Conservation (phyloP, 2,329 filamentous ascomycete species). For the Plenodomus tracheiphilus region DNA sequence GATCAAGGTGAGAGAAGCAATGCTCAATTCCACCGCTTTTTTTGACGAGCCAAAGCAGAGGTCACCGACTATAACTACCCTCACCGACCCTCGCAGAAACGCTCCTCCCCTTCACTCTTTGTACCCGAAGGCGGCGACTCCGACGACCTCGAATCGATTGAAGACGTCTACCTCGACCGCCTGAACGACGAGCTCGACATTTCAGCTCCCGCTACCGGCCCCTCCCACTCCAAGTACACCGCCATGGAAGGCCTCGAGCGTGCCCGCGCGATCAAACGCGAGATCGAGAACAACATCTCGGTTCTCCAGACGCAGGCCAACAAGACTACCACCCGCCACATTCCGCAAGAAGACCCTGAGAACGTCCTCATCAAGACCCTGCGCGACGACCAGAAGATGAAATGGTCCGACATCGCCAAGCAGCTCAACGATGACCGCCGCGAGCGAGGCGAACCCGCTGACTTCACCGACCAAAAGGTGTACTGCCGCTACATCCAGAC, state of each 20-base stretch:
- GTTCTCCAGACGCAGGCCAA: conserved; percentile 11
- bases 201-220: neutral
- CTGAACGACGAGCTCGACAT: neutral
- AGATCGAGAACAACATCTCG: conserved; percentile 13
- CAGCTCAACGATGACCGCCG: conserved; percentile 30
- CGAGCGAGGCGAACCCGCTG: conserved; percentile 13
- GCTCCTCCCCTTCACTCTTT: conserved; percentile 11
- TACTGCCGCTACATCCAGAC: conserved; percentile 45
- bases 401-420: conserved; percentile 34
- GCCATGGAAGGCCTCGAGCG: conserved; percentile 17
- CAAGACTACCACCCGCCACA: neutral
- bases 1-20: neutral
- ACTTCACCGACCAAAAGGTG: conserved; percentile 34
- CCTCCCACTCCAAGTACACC: neutral
- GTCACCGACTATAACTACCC: neutral
- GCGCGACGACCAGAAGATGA: conserved; percentile 25
- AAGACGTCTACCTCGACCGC: neutral
- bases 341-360: conserved; percentile 31
- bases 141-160: neutral
- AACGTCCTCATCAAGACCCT: conserved; percentile 38
- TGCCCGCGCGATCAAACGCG: conserved; percentile 22
- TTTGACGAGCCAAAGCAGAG: neutral
- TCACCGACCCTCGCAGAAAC: neutral
- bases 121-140: conserved; percentile 7
- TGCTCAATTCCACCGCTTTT: neutral